Evolutionary conservation across 2,329 filamentous ascomycete genomes (phyloP), one percentile per base, ranked within the genome.

Genomic region (Colletotrichum simmondsii): DNA sequence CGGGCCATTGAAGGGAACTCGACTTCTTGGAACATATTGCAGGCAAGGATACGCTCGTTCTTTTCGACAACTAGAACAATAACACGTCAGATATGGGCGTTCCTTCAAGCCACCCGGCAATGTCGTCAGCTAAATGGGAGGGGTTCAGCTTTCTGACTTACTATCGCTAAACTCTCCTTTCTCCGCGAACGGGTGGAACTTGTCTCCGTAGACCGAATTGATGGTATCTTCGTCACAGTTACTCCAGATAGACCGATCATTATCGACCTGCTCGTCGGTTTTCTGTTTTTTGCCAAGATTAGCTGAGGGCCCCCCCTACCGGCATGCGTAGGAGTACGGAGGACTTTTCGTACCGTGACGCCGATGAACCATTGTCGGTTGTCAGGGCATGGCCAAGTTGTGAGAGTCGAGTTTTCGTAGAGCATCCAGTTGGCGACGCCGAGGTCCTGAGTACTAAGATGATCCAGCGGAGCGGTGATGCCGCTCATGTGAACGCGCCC

Each of bases 361-460:
- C 75, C 75, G 68, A 76, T 74, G 46, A 74, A 76, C 74, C 75
- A 76, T 60, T 76, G 75, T 10, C 74, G 59, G 54, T 76, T 74
- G 46, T 76, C 67, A 37, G 65, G 61, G 58, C 74, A 75, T 16
- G 75, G 70, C 74, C 74, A 76, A 14, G 74, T 76, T 19, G 75
- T 76, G 19, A 76, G 63, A 24, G 70, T 75, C 24, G 74, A 52
- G 4, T 76, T 42, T 54, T 76, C 75, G 62, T 76, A 76, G 22
- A 76, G 74, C 66, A 76, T 65, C 75, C 75, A 76, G 61, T 76
- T 72, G 16, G 60, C 75, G 2, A 76, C 60, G 10, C 75, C 75
- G 5, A 69, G 30, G 54, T 76, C 68, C n/a, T 73, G 54, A 3
- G 62, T n/a, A 22, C 68, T 65, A 11, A 66, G 68, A 49, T 76